Evolutionary conservation across 192 early-diverging fungal genomes (phyloP).

Genomic region (Coemansia sp.): DNA sequence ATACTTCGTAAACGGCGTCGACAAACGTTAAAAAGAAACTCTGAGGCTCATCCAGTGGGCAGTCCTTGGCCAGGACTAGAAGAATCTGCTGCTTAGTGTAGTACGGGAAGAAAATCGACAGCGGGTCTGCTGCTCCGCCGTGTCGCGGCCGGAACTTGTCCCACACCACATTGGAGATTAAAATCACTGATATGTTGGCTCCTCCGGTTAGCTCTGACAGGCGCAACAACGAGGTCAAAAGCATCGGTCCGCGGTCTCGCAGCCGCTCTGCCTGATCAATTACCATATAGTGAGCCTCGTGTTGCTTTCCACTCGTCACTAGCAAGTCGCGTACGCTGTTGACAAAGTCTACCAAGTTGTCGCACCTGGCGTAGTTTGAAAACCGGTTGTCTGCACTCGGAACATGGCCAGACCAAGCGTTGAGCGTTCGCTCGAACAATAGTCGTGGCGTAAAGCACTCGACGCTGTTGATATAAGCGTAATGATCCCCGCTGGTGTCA

Average conservation of each 20-base stretch:
- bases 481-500: constrained; percentile 15
- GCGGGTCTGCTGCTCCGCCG: constrained; percentile 66
- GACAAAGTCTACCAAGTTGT: constrained; percentile 76
- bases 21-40: constrained; percentile 76
- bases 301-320: neutral
- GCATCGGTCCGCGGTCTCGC: constrained; percentile 66
- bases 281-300: constrained; percentile 57
- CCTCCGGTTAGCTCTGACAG: constrained; percentile 67
- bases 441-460: constrained; percentile 78
- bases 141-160: constrained; percentile 76
- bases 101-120: constrained; percentile 72
- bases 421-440: constrained; percentile 78
- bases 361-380: constrained; percentile 62
- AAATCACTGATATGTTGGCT: constrained; percentile 66
- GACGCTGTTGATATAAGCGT: constrained; percentile 71
- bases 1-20: constrained; percentile 81
- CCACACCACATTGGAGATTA: constrained; percentile 76
- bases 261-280: constrained; percentile 84
- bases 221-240: constrained; percentile 72
- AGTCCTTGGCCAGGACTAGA: constrained; percentile 73
- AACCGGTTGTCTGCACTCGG: constrained; percentile 58
- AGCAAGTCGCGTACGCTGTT: constrained; percentile 30
- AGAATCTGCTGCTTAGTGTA: constrained; percentile 76
- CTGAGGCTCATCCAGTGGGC: constrained; percentile 61
- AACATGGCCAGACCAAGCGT: constrained; percentile 62